Evolutionary conservation across 768 basidiomycete genomes (phyloP).

Genomic region (Panaeolus cyanescens): DNA sequence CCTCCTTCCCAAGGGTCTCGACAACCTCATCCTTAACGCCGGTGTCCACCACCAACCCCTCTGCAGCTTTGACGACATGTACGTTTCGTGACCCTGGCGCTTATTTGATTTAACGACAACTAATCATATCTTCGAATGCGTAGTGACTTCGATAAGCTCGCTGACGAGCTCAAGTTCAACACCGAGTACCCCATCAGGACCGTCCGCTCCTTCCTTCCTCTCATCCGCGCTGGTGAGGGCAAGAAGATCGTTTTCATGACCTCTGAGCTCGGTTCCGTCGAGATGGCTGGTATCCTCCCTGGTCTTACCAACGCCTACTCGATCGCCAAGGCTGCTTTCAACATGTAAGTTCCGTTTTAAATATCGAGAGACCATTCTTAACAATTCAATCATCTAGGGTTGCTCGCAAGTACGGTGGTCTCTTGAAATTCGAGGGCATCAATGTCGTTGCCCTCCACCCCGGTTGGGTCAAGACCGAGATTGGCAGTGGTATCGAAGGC

Average conservation of each 20-base stretch:
- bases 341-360: constrained; percentile 16
- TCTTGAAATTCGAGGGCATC: constrained; percentile 21
- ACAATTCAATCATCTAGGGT: constrained; percentile 12
- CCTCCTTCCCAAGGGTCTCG: constrained; percentile 20
- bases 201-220: constrained; percentile 21
- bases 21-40: constrained; percentile 21
- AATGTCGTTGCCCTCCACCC: constrained; percentile 23
- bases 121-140: not conserved
- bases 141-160: constrained; percentile 18
- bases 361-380: not conserved
- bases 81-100: not conserved
- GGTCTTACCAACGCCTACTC: constrained; percentile 17
- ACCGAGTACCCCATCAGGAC: constrained; percentile 15
- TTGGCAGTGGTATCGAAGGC: constrained; percentile 17
- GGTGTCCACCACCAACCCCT: constrained; percentile 16
- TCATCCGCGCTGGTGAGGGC: constrained; percentile 17
- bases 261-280: constrained; percentile 23
- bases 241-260: constrained; percentile 23
- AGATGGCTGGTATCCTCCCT: constrained; percentile 6
- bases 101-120: not conserved
- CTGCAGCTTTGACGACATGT: constrained; percentile 19
- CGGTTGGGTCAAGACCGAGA: constrained; percentile 22
- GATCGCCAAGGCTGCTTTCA: constrained; percentile 19
- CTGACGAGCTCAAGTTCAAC: constrained; percentile 19
- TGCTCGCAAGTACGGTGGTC: constrained; percentile 23